Evolutionary conservation across 306 rosid genomes (phyloP).

Genomic region (Alnus glutinosa): DNA sequence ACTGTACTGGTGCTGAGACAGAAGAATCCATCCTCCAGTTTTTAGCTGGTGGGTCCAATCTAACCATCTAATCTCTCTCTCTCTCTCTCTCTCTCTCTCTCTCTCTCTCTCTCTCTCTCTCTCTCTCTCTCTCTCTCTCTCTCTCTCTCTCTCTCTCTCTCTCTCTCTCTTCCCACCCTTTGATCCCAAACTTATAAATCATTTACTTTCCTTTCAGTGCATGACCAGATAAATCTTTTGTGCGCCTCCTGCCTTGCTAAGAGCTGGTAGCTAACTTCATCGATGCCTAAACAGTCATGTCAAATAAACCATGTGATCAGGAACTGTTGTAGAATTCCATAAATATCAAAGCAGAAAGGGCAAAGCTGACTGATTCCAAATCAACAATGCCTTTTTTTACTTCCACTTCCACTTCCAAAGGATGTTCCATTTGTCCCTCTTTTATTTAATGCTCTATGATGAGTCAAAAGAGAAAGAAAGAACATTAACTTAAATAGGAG

Average conservation of each 20-base stretch:
- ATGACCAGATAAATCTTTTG: slow-evolving; percentile 94
- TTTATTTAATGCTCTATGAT: not conserved
- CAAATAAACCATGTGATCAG: slow-evolving; percentile 23
- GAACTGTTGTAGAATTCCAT: slow-evolving; percentile 3
- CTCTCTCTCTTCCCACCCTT: not conserved
- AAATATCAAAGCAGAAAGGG: not conserved
- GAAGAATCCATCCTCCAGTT: slow-evolving; percentile 67
- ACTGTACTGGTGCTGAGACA: slow-evolving; percentile 89
- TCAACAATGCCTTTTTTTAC: not conserved
- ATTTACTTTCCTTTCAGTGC: slow-evolving; percentile 36
- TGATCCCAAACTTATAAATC: not conserved
- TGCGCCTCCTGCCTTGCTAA: slow-evolving; percentile 83
- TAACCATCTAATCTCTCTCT: slow-evolving; percentile 17
- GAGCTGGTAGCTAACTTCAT: slow-evolving; percentile 56
- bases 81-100: no score
- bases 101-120: no score
- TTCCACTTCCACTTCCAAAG: slow-evolving; percentile 7
- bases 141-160: no score
- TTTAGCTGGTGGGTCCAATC: slow-evolving; percentile 70
- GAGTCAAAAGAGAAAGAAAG: not conserved
- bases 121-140: no score
- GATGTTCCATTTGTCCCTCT: not conserved
- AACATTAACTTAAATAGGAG: not conserved
- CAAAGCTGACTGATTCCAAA: not conserved
- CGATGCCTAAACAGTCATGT: slow-evolving; percentile 47